Base-by-base conservation (phyloP, 345 rosid genomes). In the Trapa incisa region DNA sequence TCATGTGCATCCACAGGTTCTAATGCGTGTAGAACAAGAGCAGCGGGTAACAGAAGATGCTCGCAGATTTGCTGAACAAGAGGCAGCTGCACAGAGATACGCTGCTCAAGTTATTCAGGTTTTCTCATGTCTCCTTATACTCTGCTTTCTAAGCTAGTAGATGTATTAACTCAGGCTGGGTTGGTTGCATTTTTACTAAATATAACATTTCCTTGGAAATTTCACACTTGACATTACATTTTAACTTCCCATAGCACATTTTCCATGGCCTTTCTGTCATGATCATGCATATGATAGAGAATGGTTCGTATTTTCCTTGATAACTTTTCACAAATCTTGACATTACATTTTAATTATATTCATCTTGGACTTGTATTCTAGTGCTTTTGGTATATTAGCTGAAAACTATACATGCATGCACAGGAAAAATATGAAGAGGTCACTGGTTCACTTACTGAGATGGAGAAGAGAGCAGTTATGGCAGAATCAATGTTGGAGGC, bases 401-500 rank as follows among this genome's bases (percentile, higher is more conserved):
- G 35, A 14, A 43, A 64, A 17, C 4, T 32, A 17, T 29, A 45
- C 1, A 45, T 1, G 35, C 6, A 66, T 47, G 50, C 73, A 61
- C 82, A 93, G 98, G 98, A 88, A 81, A 95, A 95, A 78, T 91
- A 91, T 70, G 98, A 89, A 79, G 90, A 87, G 70, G 85, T 92
- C 37, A 65, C 82, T 67, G 87, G 83, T 67, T 85, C 89, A 35
- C 89, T 95, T 48, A 83, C 85, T 73, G 96, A 91, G 76, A 95
- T 89, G 98, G 98, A 95, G 85, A 95, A 95, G 83, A 83, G 98
- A 76, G 92, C 78, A 38, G 96, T 95, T 68, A 91, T 95, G 96
- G 98, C 99, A 75, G 99, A 91, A 80, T 95, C 96, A 50, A 86
- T 89, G 98, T 79, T 95, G 81, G 99, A 95, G 83, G 99, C 99